phyloP scores from a whole-genome alignment of 202 grass and related monocot genomes.

The Brachypodium distachyon region DNA sequence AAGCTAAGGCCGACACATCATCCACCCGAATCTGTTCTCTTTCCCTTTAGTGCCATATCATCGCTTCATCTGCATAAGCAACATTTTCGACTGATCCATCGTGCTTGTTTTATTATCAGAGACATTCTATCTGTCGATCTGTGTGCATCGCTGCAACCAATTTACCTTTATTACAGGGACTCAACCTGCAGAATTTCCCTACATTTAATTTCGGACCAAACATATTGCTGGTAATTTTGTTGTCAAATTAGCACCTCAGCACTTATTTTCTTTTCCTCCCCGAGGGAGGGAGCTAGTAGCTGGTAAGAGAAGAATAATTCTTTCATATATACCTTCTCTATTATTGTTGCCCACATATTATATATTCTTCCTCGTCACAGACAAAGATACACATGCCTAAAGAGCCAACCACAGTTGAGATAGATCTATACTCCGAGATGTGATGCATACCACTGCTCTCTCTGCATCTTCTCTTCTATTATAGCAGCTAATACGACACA shows the following conservation, averaged over 20 bases:
- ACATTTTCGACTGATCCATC: too few species aligned
- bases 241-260: too few species aligned
- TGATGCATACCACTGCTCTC: not conserved
- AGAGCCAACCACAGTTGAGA: conserved; percentile 31
- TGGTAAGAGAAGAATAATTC: not conserved
- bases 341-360: not conserved
- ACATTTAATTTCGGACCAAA: too few species aligned
- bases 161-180: too few species aligned
- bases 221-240: too few species aligned
- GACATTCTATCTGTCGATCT: too few species aligned
- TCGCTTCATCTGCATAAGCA: not conserved
- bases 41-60: not conserved
- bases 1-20: not conserved
- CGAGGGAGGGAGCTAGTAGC: not conserved
- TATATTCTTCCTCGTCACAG: not conserved
- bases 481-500: too few species aligned
- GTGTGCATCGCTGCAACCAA: too few species aligned
- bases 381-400: too few species aligned
- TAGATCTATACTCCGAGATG: conserved; percentile 22
- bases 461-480: not conserved
- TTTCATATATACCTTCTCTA: not conserved
- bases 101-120: too few species aligned
- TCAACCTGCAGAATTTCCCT: too few species aligned
- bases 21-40: not conserved
- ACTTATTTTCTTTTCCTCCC: not conserved